These are phyloP conservation scores for Phyllosticta paracitricarpa DNA, from an alignment of 2,329 filamentous ascomycete genomes.

Conservation along the genomic window DNA sequence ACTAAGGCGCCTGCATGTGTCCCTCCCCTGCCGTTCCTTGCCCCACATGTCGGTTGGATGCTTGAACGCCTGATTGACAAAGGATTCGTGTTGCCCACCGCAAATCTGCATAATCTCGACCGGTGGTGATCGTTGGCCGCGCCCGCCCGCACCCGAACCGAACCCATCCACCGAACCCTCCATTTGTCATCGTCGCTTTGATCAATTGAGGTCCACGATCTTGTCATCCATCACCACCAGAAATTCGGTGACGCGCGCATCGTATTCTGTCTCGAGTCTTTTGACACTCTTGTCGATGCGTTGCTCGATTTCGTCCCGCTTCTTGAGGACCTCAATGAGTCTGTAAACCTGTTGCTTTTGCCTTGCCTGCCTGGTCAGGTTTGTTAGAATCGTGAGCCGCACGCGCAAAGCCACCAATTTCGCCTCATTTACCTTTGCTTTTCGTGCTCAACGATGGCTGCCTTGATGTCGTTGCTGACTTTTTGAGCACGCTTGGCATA, in stretches of 20 bases:
- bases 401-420: neutral
- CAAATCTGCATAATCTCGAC: too few relatives aligned
- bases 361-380: neutral
- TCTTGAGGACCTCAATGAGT: conserved; percentile 3
- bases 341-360: conserved; percentile 4
- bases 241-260: neutral
- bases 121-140: neutral
- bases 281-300: conserved; percentile 6
- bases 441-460: conserved; percentile 19
- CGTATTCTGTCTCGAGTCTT: conserved; percentile 1
- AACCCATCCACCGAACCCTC: neutral
- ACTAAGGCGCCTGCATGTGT: neutral
- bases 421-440: conserved; percentile 18
- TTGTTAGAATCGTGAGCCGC: neutral
- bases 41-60: neutral
- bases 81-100: neutral
- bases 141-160: too few relatives aligned
- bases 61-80: neutral
- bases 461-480: conserved; percentile 15
- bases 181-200: neutral
- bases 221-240: neutral
- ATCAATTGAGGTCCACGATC: neutral
- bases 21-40: neutral
- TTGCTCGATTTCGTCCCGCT: conserved; percentile 7
- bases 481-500: conserved; percentile 14